Conservation (phyloP, 345 rosid species). For the Sonneratia alba region DNA sequence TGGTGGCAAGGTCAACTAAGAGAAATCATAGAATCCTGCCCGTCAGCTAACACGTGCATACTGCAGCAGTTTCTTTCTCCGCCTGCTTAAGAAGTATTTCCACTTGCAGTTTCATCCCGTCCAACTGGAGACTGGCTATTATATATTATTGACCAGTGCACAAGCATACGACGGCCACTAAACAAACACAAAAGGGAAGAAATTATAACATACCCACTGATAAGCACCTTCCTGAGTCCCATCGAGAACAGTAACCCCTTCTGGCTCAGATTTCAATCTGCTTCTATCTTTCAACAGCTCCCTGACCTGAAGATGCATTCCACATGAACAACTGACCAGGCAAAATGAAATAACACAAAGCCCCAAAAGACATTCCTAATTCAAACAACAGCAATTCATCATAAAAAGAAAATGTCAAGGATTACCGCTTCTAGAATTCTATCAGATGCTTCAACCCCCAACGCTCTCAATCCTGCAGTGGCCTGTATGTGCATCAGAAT, state of each 20-base stretch:
- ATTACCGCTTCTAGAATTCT: conserved; percentile 78
- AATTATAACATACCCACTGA: conserved; percentile 66
- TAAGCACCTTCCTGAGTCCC: conserved; percentile 97
- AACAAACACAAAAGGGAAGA: neutral
- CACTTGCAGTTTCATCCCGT: neutral
- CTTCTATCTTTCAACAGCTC: conserved; percentile 73
- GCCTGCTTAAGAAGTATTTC: neutral
- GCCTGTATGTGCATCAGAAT: conserved; percentile 40
- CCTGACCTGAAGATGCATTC: conserved; percentile 51
- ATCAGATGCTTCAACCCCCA: conserved; percentile 74
- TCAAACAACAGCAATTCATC: neutral
- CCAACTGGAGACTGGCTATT: neutral
- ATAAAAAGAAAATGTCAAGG: conserved; percentile 11
- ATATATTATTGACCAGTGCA: neutral
- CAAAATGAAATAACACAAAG: neutral
- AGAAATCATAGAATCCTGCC: neutral
- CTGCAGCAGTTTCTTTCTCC: neutral
- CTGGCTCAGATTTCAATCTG: conserved; percentile 51
- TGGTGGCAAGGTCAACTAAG: neutral
- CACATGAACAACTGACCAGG: conserved; percentile 2
- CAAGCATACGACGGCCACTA: neutral
- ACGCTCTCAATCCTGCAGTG: conserved; percentile 87
- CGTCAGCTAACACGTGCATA: neutral
- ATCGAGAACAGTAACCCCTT: conserved; percentile 69
- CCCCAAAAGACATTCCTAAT: neutral